phyloP scores from a whole-genome alignment of 1,284 basidiomycete genomes.

The Spongiforma sp. region DNA sequence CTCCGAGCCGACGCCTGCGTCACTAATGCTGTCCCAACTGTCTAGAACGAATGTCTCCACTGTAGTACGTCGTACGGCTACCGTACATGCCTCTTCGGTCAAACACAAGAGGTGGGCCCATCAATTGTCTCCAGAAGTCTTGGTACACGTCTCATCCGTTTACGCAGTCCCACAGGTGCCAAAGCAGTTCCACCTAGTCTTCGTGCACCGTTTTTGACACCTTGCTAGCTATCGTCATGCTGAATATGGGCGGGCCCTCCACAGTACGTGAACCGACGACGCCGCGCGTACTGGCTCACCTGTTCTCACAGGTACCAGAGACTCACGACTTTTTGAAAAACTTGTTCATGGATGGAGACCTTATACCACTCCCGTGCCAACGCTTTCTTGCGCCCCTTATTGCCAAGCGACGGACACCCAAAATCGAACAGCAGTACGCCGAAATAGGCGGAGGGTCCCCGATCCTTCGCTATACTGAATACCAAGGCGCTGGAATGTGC shows the following conservation, averaged over 20 bases:
- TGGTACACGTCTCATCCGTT: conserved; percentile 15
- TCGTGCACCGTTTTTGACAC: conserved; percentile 10
- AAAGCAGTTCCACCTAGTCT: not conserved
- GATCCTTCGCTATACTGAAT: conserved; percentile 90
- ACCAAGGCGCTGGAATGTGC: conserved; percentile 93
- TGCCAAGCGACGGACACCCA: conserved; percentile 89
- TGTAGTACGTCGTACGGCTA: conserved; percentile 30
- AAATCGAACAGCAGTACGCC: conserved; percentile 94
- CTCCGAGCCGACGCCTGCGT: not conserved
- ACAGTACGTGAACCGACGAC: conserved; percentile 62
- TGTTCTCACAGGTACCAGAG: conserved; percentile 68
- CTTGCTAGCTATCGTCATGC: conserved; percentile 84
- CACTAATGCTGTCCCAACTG: conserved; percentile 23
- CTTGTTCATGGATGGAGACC: conserved; percentile 93
- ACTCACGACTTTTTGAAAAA: conserved; percentile 92
- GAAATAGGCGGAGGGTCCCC: conserved; percentile 98
- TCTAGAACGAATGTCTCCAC: conserved; percentile 2
- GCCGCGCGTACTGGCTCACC: conserved; percentile 5
- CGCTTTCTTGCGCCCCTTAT: conserved; percentile 87
- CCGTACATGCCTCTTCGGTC: conserved; percentile 17
- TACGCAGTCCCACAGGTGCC: conserved; percentile 37
- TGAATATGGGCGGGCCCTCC: conserved; percentile 98
- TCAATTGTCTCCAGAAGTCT: not conserved
- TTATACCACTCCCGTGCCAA: conserved; percentile 97
- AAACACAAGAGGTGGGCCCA: conserved; percentile 27